Conservation (phyloP, 2,329 filamentous ascomycete species). For the Trichothecium sympodiale region DNA sequence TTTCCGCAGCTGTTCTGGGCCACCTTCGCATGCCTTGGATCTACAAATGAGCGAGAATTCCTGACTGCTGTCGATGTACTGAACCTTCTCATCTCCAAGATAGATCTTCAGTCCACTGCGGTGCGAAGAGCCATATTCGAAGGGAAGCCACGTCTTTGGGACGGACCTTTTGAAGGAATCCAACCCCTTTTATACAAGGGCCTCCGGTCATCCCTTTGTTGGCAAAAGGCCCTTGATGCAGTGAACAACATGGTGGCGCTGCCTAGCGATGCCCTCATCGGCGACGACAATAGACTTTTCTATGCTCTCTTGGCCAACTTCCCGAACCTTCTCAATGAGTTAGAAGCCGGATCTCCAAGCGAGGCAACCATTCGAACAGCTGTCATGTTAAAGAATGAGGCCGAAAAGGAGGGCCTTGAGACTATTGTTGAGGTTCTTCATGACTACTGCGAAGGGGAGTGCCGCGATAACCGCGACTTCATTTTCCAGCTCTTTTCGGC, state of each 20-base stretch:
- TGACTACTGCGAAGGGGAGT: slow-evolving; percentile 56
- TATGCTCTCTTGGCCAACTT: slow-evolving; percentile 88
- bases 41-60: slow-evolving; percentile 92
- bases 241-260: slow-evolving; percentile 70
- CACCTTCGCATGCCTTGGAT: slow-evolving; percentile 89
- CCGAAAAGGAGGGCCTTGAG: slow-evolving; percentile 59
- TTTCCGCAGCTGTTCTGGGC: slow-evolving; percentile 98
- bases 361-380: slow-evolving; percentile 51
- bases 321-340: slow-evolving; percentile 69
- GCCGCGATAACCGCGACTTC: slow-evolving; percentile 63
- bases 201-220: slow-evolving; percentile 71
- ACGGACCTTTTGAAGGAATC: slow-evolving; percentile 77
- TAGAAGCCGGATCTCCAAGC: slow-evolving; percentile 54
- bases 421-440: slow-evolving; percentile 59
- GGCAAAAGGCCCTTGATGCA: slow-evolving; percentile 65
- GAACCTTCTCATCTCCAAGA: slow-evolving; percentile 70
- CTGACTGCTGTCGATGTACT: slow-evolving; percentile 87
- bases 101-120: slow-evolving; percentile 63
- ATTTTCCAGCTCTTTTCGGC: slow-evolving; percentile 62
- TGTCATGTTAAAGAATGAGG: slow-evolving; percentile 57
- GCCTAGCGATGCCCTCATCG: slow-evolving; percentile 70
- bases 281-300: slow-evolving; percentile 70
- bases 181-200: slow-evolving; percentile 86
- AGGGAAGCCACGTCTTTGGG: slow-evolving; percentile 76
- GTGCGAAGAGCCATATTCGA: slow-evolving; percentile 65